Evolutionary conservation across 208 protist genomes (phyloP).

Genomic region (Crithidia fasciculata): DNA sequence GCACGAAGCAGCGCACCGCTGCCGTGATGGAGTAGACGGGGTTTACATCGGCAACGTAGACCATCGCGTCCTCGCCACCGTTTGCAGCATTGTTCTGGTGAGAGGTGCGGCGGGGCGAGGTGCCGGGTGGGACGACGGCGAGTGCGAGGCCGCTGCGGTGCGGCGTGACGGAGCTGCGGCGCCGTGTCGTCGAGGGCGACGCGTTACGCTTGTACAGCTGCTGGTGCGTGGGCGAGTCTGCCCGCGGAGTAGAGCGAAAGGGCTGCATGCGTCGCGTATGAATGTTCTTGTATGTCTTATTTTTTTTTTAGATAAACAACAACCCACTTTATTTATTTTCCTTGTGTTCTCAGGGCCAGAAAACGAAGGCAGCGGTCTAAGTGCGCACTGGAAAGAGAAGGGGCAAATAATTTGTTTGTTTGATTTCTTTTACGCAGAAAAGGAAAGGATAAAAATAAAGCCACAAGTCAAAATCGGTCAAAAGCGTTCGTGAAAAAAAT

Average conservation of each 20-base stretch:
- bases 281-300: too few relatives aligned
- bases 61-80: constrained; percentile 7
- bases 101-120: not conserved
- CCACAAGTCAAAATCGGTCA: too few relatives aligned
- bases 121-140: constrained; percentile 5
- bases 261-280: not conserved
- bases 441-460: constrained; percentile 15
- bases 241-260: constrained; percentile 11
- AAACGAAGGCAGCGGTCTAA: too few relatives aligned
- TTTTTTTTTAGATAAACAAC: not conserved
- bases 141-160: constrained; percentile 17
- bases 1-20: constrained; percentile 47
- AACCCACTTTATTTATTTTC: not conserved
- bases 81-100: not conserved
- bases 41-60: constrained; percentile 71
- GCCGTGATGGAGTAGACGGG: constrained; percentile 61
- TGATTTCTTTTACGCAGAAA: not conserved
- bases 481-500: too few relatives aligned
- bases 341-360: too few relatives aligned
- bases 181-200: constrained; percentile 6
- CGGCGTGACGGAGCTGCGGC: constrained; percentile 25
- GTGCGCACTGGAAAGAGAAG: too few relatives aligned
- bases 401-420: too few relatives aligned
- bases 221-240: constrained; percentile 29
- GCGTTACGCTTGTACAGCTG: constrained; percentile 29